Base-by-base conservation (phyloP, 176 grass and related monocot genomes). In the Panicum miliaceum region DNA sequence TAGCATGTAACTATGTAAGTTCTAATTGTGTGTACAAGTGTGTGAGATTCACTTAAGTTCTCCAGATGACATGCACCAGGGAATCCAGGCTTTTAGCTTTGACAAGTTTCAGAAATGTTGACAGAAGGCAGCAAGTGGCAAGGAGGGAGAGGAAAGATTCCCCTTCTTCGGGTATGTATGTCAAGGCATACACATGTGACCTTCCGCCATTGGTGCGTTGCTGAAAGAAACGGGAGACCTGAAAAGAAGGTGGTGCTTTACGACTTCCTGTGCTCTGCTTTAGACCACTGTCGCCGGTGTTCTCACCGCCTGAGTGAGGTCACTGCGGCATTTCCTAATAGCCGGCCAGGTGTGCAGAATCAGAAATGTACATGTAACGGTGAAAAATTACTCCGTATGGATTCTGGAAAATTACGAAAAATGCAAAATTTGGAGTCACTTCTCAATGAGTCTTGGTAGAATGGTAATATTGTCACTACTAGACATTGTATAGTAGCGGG, bases 221-320 rank as follows among this genome's bases (percentile, higher is more conserved):
- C 32, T 4, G 45, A 88, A 84, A 72, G 67, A 16, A 84, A 66
- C 36, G 10, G 48, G 27, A 11, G 58, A 29, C 45, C 74, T 14
- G 57, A 78, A 52, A 48, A 13, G 8, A 60, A 7, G 43, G 8
- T 5, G 19, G 36, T 16, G 13, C 34, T 64, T 88, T 73, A 64
- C 46, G 81, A 67, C 60, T 81, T 81, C 6, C 19, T 38, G 22
- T n/a, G 58, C 14, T 8, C 25, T 57, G 15, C 40, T 73, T 52
- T 71, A 13, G 52, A 12, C 73, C 59, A n/a, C 7, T 59, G 64
- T 16, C 16, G 35, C 18, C 35, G 40, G 35, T 67, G 35, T 56
- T 58, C 62, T 68, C 73, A 57, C 84, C 7, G 71, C 72, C 12
- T 73, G 59, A 84, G 47, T 40, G 38, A 40, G 38, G 6, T 43